phyloP scores from a whole-genome alignment of 768 basidiomycete genomes.

The Leccinum obscurum region DNA sequence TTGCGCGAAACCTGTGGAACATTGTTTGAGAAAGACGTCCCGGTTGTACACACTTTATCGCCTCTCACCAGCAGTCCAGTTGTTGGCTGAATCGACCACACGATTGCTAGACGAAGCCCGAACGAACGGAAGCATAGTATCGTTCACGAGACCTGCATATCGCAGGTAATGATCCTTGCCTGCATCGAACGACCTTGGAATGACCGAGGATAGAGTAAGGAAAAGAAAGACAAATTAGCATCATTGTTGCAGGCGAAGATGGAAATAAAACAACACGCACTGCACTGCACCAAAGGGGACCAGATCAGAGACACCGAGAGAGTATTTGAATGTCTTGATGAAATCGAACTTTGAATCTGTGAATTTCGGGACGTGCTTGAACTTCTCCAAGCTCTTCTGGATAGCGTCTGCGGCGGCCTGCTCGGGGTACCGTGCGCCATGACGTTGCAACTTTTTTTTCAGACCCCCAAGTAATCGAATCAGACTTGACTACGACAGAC shows the following conservation, averaged over 20 bases:
- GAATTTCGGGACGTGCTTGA: conserved; percentile 47
- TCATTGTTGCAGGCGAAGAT: conserved; percentile 45
- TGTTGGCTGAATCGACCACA: conserved; percentile 62
- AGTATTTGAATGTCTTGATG: conserved; percentile 53
- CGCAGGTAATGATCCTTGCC: conserved; percentile 51
- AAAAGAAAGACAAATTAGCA: neutral
- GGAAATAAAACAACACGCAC: conserved; percentile 52
- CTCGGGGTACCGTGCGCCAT: conserved; percentile 77
- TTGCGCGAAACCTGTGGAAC: conserved; percentile 40
- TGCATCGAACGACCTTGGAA: conserved; percentile 45
- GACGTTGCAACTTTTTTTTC: conserved; percentile 60
- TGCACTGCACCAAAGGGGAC: conserved; percentile 65
- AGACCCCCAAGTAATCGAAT: neutral
- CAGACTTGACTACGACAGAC: neutral
- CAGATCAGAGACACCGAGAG: conserved; percentile 55
- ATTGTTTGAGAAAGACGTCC: neutral
- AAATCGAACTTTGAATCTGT: conserved; percentile 50
- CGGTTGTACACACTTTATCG: neutral
- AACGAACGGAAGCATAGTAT: conserved; percentile 49
- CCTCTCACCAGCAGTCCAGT: conserved; percentile 60
- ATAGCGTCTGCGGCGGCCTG: conserved; percentile 42
- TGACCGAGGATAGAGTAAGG: neutral
- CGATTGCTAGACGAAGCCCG: conserved; percentile 48
- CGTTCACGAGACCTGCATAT: conserved; percentile 48
- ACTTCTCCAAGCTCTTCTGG: conserved; percentile 47